phyloP scores from a whole-genome alignment of 768 basidiomycete genomes.

The Mycena crocata region DNA sequence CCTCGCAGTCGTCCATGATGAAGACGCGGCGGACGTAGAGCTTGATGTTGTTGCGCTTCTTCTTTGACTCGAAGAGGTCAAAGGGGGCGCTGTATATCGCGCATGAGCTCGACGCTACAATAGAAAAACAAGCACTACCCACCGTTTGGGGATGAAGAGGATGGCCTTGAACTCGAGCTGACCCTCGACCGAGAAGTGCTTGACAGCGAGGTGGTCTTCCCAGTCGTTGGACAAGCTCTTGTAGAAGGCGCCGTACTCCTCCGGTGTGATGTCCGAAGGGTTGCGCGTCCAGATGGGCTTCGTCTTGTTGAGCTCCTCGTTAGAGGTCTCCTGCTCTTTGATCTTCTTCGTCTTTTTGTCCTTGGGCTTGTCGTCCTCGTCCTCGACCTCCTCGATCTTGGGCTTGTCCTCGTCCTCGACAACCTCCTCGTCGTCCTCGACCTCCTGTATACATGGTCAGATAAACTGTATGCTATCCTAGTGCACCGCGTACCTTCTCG shows the following conservation, averaged over 20 bases:
- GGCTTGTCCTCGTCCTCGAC: slow-evolving; percentile 81
- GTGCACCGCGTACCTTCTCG: slow-evolving; percentile 82
- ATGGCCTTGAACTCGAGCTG: slow-evolving; percentile 99
- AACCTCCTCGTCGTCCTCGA: slow-evolving; percentile 82
- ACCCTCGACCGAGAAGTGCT: slow-evolving; percentile 99
- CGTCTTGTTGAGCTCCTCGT: slow-evolving; percentile 99
- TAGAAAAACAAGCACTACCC: slow-evolving; percentile 38
- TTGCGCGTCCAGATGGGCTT: slow-evolving; percentile 99
- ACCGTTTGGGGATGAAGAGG: slow-evolving; percentile 97
- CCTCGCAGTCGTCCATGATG: slow-evolving; percentile 99
- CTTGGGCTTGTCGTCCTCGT: slow-evolving; percentile 86
- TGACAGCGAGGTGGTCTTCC: slow-evolving; percentile 99
- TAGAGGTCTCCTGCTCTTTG: slow-evolving; percentile 87
- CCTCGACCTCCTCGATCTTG: slow-evolving; percentile 87
- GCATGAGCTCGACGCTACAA: slow-evolving; percentile 9
- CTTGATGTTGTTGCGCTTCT: slow-evolving; percentile 99
- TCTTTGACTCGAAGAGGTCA: slow-evolving; percentile 99
- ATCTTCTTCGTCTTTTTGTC: slow-evolving; percentile 95
- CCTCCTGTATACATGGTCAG: slow-evolving; percentile 66
- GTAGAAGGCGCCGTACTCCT: slow-evolving; percentile 98
- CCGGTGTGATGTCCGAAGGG: slow-evolving; percentile 90
- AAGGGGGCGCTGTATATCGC: slow-evolving; percentile 86
- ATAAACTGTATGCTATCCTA: neutral
- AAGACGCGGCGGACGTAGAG: slow-evolving; percentile 99
- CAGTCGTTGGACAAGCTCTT: slow-evolving; percentile 99